Evolutionary conservation across 2,329 filamentous ascomycete genomes (phyloP).

Genomic region (Beauveria caledonica): DNA sequence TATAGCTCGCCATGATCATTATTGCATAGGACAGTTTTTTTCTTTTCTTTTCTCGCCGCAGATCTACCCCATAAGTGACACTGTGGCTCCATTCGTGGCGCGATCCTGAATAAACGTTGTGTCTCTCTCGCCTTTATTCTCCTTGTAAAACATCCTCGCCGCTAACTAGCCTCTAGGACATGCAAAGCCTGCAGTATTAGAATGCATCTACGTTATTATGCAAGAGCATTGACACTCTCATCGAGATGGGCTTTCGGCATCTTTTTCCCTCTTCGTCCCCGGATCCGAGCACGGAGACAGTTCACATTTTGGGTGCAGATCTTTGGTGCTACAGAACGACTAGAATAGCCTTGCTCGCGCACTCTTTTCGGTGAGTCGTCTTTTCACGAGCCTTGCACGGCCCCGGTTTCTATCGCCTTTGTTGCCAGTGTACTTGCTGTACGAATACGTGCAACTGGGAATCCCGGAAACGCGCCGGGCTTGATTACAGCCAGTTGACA

Average conservation of each 20-base stretch:
- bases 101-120: neutral
- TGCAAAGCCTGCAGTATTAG: neutral
- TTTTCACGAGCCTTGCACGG: too few relatives aligned
- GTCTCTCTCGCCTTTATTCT: neutral
- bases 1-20: neutral
- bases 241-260: neutral
- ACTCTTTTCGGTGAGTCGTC: too few relatives aligned
- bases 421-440: too few relatives aligned
- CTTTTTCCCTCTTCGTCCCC: neutral
- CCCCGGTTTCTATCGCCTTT: too few relatives aligned
- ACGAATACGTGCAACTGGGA: too few relatives aligned
- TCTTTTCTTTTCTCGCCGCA: neutral
- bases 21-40: neutral
- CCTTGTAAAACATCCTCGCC: neutral
- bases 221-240: neutral
- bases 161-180: neutral
- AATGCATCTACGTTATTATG: neutral
- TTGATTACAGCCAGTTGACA: too few relatives aligned
- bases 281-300: neutral
- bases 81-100: neutral
- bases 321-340: too few relatives aligned
- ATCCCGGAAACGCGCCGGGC: too few relatives aligned
- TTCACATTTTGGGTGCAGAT: too few relatives aligned
- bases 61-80: neutral
- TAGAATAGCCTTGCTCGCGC: too few relatives aligned